Percentiles rank a stretch among this genome's conserved stretches.
phyloP scores from a whole-genome alignment of 768 basidiomycete species.

The Solioccasus polychromus region DNA sequence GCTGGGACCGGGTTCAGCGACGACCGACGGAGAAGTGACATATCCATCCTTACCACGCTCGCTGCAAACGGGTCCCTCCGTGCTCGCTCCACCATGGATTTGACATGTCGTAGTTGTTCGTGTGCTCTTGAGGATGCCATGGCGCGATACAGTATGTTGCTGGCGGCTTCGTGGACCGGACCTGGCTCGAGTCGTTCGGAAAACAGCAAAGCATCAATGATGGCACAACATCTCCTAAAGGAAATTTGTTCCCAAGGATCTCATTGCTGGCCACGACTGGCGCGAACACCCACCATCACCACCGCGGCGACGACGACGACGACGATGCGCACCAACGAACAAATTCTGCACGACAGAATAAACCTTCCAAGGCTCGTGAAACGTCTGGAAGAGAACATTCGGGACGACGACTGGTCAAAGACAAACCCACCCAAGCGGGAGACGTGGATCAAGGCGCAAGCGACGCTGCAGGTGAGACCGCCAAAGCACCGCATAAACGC shows the following conservation, averaged over 20 bases:
- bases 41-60: slow-evolving; percentile 36
- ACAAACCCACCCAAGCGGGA: slow-evolving; percentile 23
- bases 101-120: slow-evolving; percentile 20
- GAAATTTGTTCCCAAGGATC: slow-evolving; percentile 28
- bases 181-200: not conserved
- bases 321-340: slow-evolving; percentile 31
- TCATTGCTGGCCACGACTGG: too few species aligned
- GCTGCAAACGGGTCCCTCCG: slow-evolving; percentile 37
- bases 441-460: slow-evolving; percentile 56
- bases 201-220: slow-evolving; percentile 17
- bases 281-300: too few species aligned
- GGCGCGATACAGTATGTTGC: too few species aligned
- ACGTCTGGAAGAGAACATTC: slow-evolving; percentile 55
- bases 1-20: slow-evolving; percentile 33
- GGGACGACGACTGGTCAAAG: slow-evolving; percentile 34
- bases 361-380: slow-evolving; percentile 63
- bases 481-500: not conserved
- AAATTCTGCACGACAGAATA: slow-evolving; percentile 56
- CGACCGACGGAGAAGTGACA: not conserved
- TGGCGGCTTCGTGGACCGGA: not conserved
- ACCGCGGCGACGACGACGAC: too few species aligned
- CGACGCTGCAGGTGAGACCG: slow-evolving; percentile 50
- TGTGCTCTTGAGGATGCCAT: slow-evolving; percentile 23
- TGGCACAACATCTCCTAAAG: slow-evolving; percentile 7
- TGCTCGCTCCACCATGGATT: slow-evolving; percentile 44